These are phyloP conservation scores for Eutrema salsugineum DNA, from an alignment of 441 rosid species.

Conservation along the genomic window DNA sequence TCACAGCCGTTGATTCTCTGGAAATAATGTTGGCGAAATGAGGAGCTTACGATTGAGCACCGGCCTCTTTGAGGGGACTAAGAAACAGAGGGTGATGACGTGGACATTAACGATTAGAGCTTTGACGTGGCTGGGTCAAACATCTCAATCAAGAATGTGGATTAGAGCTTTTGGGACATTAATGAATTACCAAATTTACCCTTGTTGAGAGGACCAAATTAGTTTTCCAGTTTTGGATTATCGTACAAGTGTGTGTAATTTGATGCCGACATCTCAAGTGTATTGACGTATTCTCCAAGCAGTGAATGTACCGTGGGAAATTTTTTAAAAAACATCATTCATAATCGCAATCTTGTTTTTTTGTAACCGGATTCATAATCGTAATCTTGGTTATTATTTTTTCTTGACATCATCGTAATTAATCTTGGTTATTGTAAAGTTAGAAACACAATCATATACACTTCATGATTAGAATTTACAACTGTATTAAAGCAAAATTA, in stretches of 20 bases:
- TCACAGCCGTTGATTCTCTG: neutral
- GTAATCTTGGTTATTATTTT: no score
- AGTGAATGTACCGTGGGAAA: neutral
- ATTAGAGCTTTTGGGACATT: no score
- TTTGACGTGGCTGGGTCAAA: constrained; percentile 36
- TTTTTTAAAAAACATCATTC: neutral
- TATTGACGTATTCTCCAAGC: constrained; percentile 8
- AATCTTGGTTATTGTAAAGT: neutral
- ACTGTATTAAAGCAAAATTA: neutral
- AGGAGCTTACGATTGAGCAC: constrained; percentile 16
- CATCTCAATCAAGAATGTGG: constrained; percentile 4
- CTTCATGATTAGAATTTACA: neutral
- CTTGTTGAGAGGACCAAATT: neutral
- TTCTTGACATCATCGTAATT: no score
- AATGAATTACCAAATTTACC: constrained; percentile 6
- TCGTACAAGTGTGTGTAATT: neutral
- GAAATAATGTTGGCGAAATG: neutral
- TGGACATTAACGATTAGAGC: constrained; percentile 22
- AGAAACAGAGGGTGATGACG: constrained; percentile 16
- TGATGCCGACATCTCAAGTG: constrained; percentile 5
- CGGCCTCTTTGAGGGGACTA: neutral
- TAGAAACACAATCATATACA: neutral
- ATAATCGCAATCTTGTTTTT: no score
- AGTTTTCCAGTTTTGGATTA: constrained; percentile 3
- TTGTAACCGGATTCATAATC: neutral